Evolutionary conservation across 2,329 filamentous ascomycete genomes (phyloP).

Genomic region (Coleophoma eucalyptorum): DNA sequence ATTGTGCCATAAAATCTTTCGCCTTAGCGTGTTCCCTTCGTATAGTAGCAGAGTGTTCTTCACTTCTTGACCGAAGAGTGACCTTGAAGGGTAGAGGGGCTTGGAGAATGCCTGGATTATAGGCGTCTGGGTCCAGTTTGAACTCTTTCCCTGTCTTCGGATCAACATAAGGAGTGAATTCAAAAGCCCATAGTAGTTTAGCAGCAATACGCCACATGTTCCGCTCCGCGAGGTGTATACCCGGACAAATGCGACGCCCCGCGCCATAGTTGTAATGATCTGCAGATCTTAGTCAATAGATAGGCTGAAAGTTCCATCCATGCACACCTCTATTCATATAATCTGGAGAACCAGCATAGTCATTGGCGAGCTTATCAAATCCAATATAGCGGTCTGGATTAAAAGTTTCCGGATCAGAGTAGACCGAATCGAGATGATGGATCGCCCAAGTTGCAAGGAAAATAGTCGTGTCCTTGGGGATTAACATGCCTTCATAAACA

Average conservation of each 20-base stretch:
- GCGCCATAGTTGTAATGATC: slow-evolving; percentile 28
- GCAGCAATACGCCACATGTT: slow-evolving; percentile 24
- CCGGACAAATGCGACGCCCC: slow-evolving; percentile 28
- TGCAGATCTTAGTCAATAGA: no score
- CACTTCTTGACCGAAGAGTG: not conserved
- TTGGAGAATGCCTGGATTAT: not conserved
- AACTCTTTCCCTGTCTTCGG: not conserved
- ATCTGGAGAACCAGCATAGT: slow-evolving; percentile 47
- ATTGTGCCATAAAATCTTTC: no score
- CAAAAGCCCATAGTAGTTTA: slow-evolving; percentile 28
- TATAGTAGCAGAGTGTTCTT: no score
- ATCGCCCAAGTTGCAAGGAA: slow-evolving; percentile 33
- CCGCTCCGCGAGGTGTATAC: slow-evolving; percentile 28
- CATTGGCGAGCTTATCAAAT: not conserved
- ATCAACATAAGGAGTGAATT: slow-evolving; percentile 7
- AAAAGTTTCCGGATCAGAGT: slow-evolving; percentile 36
- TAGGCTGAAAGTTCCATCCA: no score
- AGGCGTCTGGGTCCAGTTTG: not conserved
- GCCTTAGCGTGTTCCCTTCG: no score
- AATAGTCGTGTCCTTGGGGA: slow-evolving; percentile 34
- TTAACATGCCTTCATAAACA: slow-evolving; percentile 26
- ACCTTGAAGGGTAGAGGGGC: not conserved
- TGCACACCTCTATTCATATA: slow-evolving; percentile 37
- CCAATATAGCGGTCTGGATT: slow-evolving; percentile 32
- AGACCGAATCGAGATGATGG: slow-evolving; percentile 26